Conservation (phyloP, 2,329 filamentous ascomycete species). For the Boeremia exigua region DNA sequence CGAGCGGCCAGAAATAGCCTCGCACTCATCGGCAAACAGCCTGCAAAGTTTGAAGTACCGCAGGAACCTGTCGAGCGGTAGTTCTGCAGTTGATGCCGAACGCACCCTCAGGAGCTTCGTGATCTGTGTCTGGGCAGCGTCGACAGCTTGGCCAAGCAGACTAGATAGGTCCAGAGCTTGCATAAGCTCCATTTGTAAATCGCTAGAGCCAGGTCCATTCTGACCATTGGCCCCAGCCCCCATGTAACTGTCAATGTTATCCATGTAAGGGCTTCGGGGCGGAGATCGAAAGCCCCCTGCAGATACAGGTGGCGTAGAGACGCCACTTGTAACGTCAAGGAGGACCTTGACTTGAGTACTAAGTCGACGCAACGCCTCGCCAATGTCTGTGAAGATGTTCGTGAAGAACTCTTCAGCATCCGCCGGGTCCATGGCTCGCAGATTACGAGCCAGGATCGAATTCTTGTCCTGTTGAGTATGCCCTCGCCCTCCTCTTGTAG, state of each 20-base stretch:
- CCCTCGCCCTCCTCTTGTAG: constrained; percentile 73
- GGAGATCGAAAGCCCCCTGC: constrained; percentile 54
- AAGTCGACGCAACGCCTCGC: constrained; percentile 83
- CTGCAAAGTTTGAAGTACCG: constrained; percentile 84
- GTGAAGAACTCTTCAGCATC: constrained; percentile 85
- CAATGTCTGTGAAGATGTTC: constrained; percentile 84
- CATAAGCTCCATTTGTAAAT: constrained; percentile 74
- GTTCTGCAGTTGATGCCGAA: constrained; percentile 72
- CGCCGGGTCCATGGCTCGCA: constrained; percentile 80
- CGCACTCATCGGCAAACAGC: constrained; percentile 84
- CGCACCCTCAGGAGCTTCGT: constrained; percentile 80
- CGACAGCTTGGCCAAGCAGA: constrained; percentile 78
- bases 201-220: constrained; percentile 25
- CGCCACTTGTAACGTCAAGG: constrained; percentile 87
- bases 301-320: constrained; percentile 56
- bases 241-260: constrained; percentile 52
- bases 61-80: constrained; percentile 74
- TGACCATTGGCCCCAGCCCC: constrained; percentile 14
- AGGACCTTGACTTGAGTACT: constrained; percentile 92
- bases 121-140: constrained; percentile 74
- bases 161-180: constrained; percentile 78
- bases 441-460: constrained; percentile 82
- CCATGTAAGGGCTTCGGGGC: constrained; percentile 52
- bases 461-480: constrained; percentile 85
- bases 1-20: constrained; percentile 80